Evolutionary conservation across 2,329 filamentous ascomycete genomes (phyloP), one percentile per base, ranked within the genome.

Genomic region (Iodosphaeria phyllophila): DNA sequence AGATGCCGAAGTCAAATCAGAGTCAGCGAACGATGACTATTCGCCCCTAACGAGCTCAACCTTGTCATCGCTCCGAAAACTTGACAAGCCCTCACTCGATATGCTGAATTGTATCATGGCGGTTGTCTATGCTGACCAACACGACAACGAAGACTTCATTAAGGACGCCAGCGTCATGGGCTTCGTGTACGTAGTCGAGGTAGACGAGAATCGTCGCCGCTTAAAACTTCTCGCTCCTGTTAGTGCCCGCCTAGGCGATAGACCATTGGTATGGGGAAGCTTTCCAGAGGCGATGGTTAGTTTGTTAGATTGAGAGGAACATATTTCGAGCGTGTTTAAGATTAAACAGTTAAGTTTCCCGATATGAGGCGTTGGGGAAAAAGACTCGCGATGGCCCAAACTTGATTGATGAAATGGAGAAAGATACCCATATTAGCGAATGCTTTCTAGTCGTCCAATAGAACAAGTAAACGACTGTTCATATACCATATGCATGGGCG

Each of bases 101-200:
- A 70, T 95, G 50, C 66, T 80, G 32, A 83, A 92, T 41, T 78
- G 75, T 44, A 63, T 92, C 1, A 55, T 95, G 6, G 82, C 86
- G 1, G 73, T 98, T 26, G 82, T 91, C 48, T 72, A 83, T 42
- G 82, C 77, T 22, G 62, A 67, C 3, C 50, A 66, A 0, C 71
- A 65, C 23, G 82, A 89, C 31, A 54, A 64, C 1, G 64, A 75
- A 5, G 71, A 79, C 23, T 64, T 68, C 2, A 72, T 95, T 22
- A 66, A 80, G 8, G 75, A 84, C 37, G 72, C 83, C 6, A 76
- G 74, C 28, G 73, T 95, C 16, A 76, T 91, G 64, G 89, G 89
- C 0, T 98, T 92, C 42, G 64, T 93, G 16, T 93, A 92, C 41
- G 77, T 95, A 10, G 75, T 80, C 1, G 80, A 92, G 32, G 80